Evolutionary conservation across 257 asterid species (phyloP), one percentile per base, ranked within the genome.

Genomic region (Solanum chilense): DNA sequence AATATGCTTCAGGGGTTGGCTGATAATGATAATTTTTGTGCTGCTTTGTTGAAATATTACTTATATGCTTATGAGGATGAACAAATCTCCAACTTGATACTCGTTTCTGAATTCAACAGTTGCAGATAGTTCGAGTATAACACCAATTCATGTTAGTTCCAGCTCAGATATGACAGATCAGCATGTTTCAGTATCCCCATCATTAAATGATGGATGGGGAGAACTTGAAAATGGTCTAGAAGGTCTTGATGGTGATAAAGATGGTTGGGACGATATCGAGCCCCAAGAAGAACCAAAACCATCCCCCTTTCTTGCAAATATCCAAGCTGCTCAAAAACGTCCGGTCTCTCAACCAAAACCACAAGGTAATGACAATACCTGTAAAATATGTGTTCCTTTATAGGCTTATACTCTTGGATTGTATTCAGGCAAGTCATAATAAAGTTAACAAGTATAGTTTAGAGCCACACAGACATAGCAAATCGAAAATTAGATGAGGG

Each of bases 141-240:
- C 93, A 7, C 94, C 93, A 37, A 91, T 91, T 56, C 93, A 90
- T 47, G 91, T 89, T 69, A 92, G 90, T 89, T 93, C 97, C 56
- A 85, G 92, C 81, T 85, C 90, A 7, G 93, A 92, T 91, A 82
- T 92, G 47, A 74, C 89, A 71, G 94, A 91, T 86, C 90, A 91
- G 58, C 94, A 88, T 44, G 93, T 88, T 64, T 95, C 98, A 37
- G 90, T 85, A 16, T 94, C 99, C 86, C 97, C 98, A 35, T 74
- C 98, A 25, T 93, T 97, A 49, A 93, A 94, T 45, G 98, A 97
- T 91, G 99, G 97, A 88, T 96, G 99, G 99, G 99, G 99, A 88
- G 99, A 96, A 84, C 90, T 94, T 83, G 99, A 94, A 88, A 96
- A 94, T 86, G 98, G 95, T 88, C 82, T 78, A 88, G 99, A 89